phyloP scores from a whole-genome alignment of 2,329 filamentous ascomycete species.

The Orbilia blumenaviensis region DNA sequence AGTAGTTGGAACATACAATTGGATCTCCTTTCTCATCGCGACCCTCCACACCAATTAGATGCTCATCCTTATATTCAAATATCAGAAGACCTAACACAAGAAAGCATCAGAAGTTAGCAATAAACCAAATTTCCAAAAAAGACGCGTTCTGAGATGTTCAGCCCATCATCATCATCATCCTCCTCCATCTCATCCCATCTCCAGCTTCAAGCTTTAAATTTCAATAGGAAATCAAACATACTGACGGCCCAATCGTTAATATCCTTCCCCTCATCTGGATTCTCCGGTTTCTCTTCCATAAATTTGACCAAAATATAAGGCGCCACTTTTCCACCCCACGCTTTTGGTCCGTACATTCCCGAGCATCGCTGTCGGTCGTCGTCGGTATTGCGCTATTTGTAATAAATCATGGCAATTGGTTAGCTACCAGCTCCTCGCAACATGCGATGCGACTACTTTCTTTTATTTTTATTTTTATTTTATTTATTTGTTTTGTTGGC shows the following conservation, averaged over 20 bases:
- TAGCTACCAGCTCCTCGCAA: background rate
- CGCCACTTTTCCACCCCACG: constrained; percentile 73
- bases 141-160: constrained; percentile 68
- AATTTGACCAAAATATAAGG: constrained; percentile 70
- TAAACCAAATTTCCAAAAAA: no score
- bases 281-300: constrained; percentile 18
- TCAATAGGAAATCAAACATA: constrained; percentile 10
- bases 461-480: no score
- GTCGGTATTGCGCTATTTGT: constrained; percentile 67
- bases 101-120: constrained; percentile 68
- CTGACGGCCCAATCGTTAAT: constrained; percentile 71
- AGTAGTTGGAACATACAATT: constrained; percentile 20
- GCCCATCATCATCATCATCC: no score
- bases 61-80: constrained; percentile 91
- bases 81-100: constrained; percentile 70
- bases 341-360: constrained; percentile 75
- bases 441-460: no score
- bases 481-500: no score
- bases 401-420: constrained; percentile 26
- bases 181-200: background rate
- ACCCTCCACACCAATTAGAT: constrained; percentile 62
- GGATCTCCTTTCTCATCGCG: constrained; percentile 9
- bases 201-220: background rate
- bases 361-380: constrained; percentile 72
- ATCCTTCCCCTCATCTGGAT: constrained; percentile 64